Evolutionary conservation across 169 alveolate genomes (phyloP).

Genomic region (Plasmodium coatneyi): DNA sequence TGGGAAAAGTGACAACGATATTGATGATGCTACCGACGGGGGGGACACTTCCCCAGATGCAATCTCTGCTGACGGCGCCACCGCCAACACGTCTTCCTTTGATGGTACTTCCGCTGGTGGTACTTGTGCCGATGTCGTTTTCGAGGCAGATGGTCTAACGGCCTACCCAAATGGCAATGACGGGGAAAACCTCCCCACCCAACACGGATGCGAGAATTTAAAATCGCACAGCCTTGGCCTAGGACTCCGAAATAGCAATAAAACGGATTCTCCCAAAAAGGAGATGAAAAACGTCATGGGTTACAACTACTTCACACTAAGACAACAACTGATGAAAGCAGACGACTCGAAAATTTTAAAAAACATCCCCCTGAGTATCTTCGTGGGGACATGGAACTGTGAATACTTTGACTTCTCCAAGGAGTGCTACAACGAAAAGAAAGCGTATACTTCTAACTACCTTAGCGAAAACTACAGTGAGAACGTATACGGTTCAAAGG

Average conservation of each 20-base stretch:
- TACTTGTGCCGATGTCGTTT: not conserved
- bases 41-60: not conserved
- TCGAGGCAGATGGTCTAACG: not conserved
- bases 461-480: slow-evolving; percentile 4
- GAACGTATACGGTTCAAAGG: slow-evolving; percentile 1
- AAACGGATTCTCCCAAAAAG: not conserved
- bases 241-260: not conserved
- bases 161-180: not conserved
- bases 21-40: not conserved
- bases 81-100: not conserved
- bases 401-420: slow-evolving; percentile 77
- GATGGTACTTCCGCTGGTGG: not conserved
- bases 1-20: not conserved
- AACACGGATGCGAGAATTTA: not conserved
- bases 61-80: not conserved
- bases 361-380: slow-evolving; percentile 77
- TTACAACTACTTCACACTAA: slow-evolving; percentile 43
- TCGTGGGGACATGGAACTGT: slow-evolving; percentile 87
- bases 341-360: slow-evolving; percentile 40
- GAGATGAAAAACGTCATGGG: slow-evolving; percentile 41
- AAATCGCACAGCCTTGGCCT: not conserved
- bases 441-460: slow-evolving; percentile 7
- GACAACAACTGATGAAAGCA: slow-evolving; percentile 16
- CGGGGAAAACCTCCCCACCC: not conserved
- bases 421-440: slow-evolving; percentile 43